Conservation (phyloP, 2,329 filamentous ascomycete species). For the Beauveria australis region DNA sequence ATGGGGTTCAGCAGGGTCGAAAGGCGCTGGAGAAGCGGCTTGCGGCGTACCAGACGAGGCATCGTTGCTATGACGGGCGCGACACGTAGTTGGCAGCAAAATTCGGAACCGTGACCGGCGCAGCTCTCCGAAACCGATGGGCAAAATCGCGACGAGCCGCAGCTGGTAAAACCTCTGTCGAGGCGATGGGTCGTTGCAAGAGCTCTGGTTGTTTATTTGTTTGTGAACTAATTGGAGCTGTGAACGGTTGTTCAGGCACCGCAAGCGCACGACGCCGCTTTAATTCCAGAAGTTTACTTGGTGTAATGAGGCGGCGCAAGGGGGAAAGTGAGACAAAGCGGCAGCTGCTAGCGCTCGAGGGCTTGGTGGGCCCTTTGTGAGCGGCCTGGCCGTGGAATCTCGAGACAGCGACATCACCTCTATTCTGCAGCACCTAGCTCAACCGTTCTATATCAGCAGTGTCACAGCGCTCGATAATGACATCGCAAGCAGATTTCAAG, state of each 20-base stretch:
- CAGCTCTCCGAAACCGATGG: background rate
- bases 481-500: constrained; percentile 55
- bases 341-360: background rate
- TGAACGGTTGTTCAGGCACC: constrained; percentile 5
- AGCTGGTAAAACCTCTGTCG: background rate
- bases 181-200: background rate
- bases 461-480: constrained; percentile 28
- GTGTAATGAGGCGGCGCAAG: background rate
- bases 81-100: background rate
- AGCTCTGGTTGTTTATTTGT: constrained; percentile 9
- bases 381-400: background rate
- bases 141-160: background rate
- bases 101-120: background rate
- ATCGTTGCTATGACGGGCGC: constrained; percentile 28
- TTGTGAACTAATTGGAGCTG: background rate
- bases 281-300: background rate
- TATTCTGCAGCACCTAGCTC: background rate
- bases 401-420: background rate
- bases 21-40: constrained; percentile 73
- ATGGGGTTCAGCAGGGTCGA: constrained; percentile 73
- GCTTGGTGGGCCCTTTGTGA: constrained; percentile 1
- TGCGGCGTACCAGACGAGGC: constrained; percentile 74
- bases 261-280: background rate
- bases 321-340: background rate
- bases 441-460: background rate